phyloP scores from a whole-genome alignment of 2,329 filamentous ascomycete species.

The Gnomoniopsis sp. region DNA sequence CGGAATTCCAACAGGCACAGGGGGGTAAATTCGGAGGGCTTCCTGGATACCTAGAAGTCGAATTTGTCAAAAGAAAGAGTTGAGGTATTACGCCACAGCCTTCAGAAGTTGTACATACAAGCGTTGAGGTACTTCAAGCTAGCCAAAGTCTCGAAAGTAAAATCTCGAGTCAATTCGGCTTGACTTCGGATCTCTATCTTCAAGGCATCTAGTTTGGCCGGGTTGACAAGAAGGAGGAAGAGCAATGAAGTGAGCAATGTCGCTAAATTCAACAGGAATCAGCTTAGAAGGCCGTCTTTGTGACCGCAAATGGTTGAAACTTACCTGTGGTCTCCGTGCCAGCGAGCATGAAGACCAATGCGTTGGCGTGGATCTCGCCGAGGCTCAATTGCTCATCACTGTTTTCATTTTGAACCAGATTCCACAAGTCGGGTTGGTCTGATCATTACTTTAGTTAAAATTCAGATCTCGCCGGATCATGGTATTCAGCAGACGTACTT shows the following conservation, averaged over 20 bases:
- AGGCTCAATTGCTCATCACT: background rate
- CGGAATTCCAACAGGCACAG: constrained; percentile 25
- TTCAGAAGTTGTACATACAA: background rate
- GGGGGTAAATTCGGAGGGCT: constrained; percentile 31
- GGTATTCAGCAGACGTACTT: background rate
- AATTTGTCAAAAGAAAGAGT: background rate
- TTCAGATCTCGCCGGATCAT: background rate
- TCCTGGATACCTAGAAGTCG: constrained; percentile 24
- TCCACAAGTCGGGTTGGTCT: constrained; percentile 9
- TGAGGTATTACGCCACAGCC: too few species aligned
- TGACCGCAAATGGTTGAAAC: background rate
- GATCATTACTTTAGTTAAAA: background rate
- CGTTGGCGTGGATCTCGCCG: constrained; percentile 4
- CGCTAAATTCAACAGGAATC: background rate
- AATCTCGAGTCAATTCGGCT: background rate
- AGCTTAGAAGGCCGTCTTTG: background rate
- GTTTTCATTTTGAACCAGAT: background rate
- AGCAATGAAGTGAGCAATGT: constrained; percentile 3
- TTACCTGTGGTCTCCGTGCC: constrained; percentile 15
- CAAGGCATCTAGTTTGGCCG: background rate
- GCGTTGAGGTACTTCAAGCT: constrained; percentile 7
- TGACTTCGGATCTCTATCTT: constrained; percentile 2
- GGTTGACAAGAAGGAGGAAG: constrained; percentile 6
- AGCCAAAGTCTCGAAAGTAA: constrained; percentile 9
- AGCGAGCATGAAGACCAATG: constrained; percentile 3